Conservation (phyloP, 1,139 yeast species). For the Yamadazyma jaroonii region DNA sequence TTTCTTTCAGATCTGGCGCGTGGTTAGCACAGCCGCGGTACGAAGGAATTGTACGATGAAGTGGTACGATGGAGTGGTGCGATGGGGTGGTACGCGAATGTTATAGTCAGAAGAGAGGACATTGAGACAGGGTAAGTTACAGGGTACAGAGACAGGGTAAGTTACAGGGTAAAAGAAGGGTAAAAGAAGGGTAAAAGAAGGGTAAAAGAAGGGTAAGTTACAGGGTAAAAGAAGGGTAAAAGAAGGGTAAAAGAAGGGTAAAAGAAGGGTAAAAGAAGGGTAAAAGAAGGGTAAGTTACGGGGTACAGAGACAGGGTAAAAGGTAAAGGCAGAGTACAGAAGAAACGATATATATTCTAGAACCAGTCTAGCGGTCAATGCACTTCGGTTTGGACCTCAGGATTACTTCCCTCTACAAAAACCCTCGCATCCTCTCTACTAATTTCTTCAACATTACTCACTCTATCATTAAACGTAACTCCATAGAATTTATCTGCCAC, state of each 20-base stretch:
- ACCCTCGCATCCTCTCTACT: conserved; percentile 69
- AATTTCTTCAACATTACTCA: conserved; percentile 75
- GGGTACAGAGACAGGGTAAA: not conserved
- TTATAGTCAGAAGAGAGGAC: no score
- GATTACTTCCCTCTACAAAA: conserved; percentile 61
- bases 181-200: no score
- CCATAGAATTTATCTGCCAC: conserved; percentile 89
- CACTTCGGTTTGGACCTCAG: no score
- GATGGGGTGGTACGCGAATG: not conserved
- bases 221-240: not conserved
- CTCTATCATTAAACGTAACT: conserved; percentile 79
- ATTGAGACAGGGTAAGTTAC: no score
- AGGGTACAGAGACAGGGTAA: no score
- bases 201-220: no score
- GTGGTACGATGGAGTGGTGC: not conserved
- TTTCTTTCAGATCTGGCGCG: not conserved
- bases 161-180: no score
- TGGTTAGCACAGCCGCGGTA: no score
- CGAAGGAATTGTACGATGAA: not conserved
- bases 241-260: not conserved
- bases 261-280: not conserved
- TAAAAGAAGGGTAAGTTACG: no score
- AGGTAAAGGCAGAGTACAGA: not conserved
- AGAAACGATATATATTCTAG: no score
- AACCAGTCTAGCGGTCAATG: no score